Percentiles rank a stretch among this genome's conserved stretches.
Evolutionary conservation across 2,329 filamentous ascomycete species (phyloP).

Genomic region (Paramyrothecium roridum): DNA sequence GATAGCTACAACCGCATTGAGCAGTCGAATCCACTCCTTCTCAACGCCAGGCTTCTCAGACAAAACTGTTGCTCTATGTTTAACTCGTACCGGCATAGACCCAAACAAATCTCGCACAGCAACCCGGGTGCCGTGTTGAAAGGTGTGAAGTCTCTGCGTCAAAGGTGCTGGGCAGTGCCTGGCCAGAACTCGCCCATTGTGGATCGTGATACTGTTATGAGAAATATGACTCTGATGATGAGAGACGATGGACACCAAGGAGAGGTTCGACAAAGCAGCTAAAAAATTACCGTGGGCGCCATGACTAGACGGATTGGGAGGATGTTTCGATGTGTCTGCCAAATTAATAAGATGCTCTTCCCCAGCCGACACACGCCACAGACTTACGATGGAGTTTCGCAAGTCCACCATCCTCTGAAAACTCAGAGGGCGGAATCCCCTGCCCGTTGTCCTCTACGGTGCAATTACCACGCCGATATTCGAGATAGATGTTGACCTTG

Average conservation of each 20-base stretch:
- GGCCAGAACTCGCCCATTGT: conserved; percentile 64
- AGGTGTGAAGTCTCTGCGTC: conserved; percentile 53
- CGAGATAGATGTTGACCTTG: conserved; percentile 66
- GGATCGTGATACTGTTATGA: conserved; percentile 64
- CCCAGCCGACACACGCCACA: not conserved
- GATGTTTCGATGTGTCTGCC: conserved; percentile 75
- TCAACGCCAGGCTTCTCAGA: conserved; percentile 47
- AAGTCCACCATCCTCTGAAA: conserved; percentile 65
- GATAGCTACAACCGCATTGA: conserved; percentile 56
- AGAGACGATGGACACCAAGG: conserved; percentile 74
- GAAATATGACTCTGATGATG: conserved; percentile 58
- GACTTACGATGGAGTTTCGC: conserved; percentile 68
- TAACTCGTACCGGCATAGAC: conserved; percentile 85
- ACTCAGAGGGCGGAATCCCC: conserved; percentile 74
- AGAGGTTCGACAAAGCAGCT: conserved; percentile 71
- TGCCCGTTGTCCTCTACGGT: conserved; percentile 79
- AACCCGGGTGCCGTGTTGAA: conserved; percentile 70
- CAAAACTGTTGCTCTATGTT: conserved; percentile 62
- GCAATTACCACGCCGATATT: conserved; percentile 74
- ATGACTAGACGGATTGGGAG: conserved; percentile 44
- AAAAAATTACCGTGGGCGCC: conserved; percentile 74
- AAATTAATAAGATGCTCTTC: conserved; percentile 5
- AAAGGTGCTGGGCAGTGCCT: conserved; percentile 60
- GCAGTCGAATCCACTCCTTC: conserved; percentile 65
- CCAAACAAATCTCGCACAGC: conserved; percentile 81